Evolutionary conservation across 1,284 basidiomycete species (phyloP).

Genomic region (Austropuccinia psidii): DNA sequence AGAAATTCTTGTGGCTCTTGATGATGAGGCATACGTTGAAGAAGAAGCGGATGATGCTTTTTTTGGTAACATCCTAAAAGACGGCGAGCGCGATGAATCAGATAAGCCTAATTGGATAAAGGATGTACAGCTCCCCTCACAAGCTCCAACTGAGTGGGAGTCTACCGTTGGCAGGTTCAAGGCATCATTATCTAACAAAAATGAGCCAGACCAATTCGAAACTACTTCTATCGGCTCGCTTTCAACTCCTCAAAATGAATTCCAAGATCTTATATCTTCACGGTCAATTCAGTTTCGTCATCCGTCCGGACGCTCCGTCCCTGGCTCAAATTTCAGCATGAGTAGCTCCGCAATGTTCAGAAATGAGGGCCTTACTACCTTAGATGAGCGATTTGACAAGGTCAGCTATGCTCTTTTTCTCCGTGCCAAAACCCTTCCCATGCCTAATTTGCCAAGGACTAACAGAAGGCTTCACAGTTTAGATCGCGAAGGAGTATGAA

Average conservation of each 20-base stretch:
- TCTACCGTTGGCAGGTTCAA: constrained; percentile 39
- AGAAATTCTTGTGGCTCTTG: constrained; percentile 86
- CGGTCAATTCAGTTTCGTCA: constrained; percentile 51
- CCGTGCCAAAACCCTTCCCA: too few relatives aligned
- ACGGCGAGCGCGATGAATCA: constrained; percentile 47
- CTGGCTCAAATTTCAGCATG: constrained; percentile 79
- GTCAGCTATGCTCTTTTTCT: constrained; percentile 47
- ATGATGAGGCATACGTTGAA: constrained; percentile 70
- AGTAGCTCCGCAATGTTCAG: constrained; percentile 92
- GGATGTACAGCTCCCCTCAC: constrained; percentile 52
- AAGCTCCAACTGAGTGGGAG: constrained; percentile 51
- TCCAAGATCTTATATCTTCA: constrained; percentile 50
- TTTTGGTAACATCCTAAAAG: constrained; percentile 57
- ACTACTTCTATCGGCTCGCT: constrained; percentile 32
- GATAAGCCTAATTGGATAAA: constrained; percentile 39
- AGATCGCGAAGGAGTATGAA: constrained; percentile 70
- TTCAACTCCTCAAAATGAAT: constrained; percentile 42
- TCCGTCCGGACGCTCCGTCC: constrained; percentile 71
- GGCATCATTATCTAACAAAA: not conserved
- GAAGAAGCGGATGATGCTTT: constrained; percentile 45
- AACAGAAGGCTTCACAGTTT: constrained; percentile 25
- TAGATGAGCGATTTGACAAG: constrained; percentile 93
- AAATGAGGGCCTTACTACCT: constrained; percentile 73
- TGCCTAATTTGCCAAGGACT: not conserved
- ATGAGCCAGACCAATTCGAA: constrained; percentile 17